phyloP scores from a whole-genome alignment of 768 basidiomycete species.

The Pholiota molesta region DNA sequence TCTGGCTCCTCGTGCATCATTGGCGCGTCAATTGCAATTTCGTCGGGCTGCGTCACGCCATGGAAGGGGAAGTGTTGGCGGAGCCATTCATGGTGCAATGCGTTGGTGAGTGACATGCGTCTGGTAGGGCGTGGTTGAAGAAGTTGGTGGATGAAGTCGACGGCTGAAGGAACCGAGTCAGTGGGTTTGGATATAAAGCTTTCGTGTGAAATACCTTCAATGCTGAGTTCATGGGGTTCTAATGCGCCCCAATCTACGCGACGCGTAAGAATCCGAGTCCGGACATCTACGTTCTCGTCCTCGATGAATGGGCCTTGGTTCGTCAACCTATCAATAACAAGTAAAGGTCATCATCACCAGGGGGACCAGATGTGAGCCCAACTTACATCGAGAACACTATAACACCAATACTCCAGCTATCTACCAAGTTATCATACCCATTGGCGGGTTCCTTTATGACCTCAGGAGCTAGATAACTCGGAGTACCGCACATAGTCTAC shows the following conservation, averaged over 20 bases:
- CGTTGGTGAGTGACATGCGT: constrained; percentile 74
- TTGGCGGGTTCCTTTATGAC: constrained; percentile 67
- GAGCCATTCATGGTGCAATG: constrained; percentile 83
- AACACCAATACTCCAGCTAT: constrained; percentile 96
- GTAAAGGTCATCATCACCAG: constrained; percentile 12
- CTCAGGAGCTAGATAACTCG: constrained; percentile 91
- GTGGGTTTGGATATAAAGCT: background rate
- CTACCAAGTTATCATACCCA: constrained; percentile 89
- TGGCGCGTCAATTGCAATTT: background rate
- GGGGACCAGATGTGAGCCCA: background rate
- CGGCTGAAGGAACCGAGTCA: constrained; percentile 39
- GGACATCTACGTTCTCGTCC: constrained; percentile 65
- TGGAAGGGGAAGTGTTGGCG: constrained; percentile 34
- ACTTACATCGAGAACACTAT: constrained; percentile 90
- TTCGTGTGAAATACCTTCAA: constrained; percentile 42
- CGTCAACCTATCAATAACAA: constrained; percentile 56
- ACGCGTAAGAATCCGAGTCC: constrained; percentile 59
- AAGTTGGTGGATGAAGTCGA: constrained; percentile 68
- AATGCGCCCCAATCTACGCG: constrained; percentile 65
- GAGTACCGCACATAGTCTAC: constrained; percentile 96
- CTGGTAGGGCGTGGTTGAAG: constrained; percentile 62
- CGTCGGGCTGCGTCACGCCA: background rate
- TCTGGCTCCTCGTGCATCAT: constrained; percentile 6
- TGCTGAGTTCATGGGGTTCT: constrained; percentile 37
- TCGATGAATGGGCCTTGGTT: constrained; percentile 83